A percentile compares a stretch with the other conserved stretches of the same genome.
Conservation (phyloP, 2,329 filamentous ascomycete species). For the Torrubiellomyces zombiae region DNA sequence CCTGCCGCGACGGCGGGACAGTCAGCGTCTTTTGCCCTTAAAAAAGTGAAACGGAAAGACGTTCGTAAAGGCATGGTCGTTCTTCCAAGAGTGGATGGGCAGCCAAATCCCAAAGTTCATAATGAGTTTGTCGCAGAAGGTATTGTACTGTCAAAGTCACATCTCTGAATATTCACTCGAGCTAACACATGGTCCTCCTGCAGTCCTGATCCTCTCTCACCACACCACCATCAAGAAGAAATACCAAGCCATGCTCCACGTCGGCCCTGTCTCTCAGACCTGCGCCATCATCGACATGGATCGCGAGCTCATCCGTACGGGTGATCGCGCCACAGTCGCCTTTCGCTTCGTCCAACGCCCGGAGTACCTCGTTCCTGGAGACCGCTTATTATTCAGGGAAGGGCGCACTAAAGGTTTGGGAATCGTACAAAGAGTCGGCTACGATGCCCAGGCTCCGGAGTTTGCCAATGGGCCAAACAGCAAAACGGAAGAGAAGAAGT, state of each 20-base stretch:
- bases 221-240: conserved; percentile 93
- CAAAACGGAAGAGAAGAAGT: too few relatives aligned
- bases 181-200: neutral
- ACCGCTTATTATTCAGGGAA: conserved; percentile 83
- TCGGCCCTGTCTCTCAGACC: conserved; percentile 86
- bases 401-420: conserved; percentile 89
- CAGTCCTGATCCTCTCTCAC: conserved; percentile 84
- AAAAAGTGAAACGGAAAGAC: conserved; percentile 74
- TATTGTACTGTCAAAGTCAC: conserved; percentile 14
- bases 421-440: conserved; percentile 82
- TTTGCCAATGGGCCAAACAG: too few relatives aligned
- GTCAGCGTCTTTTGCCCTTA: conserved; percentile 80
- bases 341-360: conserved; percentile 91
- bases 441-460: conserved; percentile 61
- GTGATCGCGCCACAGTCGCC: conserved; percentile 83
- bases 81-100: conserved; percentile 62
- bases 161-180: neutral
- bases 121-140: conserved; percentile 66
- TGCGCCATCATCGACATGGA: conserved; percentile 97
- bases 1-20: conserved; percentile 82
- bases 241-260: conserved; percentile 96
- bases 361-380: conserved; percentile 78
- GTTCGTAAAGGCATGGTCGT: conserved; percentile 98
- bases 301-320: conserved; percentile 84
- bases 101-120: conserved; percentile 53